These are phyloP conservation scores for Knoxia roxburghii DNA, from an alignment of 257 asterid species.

Conservation along the genomic window DNA sequence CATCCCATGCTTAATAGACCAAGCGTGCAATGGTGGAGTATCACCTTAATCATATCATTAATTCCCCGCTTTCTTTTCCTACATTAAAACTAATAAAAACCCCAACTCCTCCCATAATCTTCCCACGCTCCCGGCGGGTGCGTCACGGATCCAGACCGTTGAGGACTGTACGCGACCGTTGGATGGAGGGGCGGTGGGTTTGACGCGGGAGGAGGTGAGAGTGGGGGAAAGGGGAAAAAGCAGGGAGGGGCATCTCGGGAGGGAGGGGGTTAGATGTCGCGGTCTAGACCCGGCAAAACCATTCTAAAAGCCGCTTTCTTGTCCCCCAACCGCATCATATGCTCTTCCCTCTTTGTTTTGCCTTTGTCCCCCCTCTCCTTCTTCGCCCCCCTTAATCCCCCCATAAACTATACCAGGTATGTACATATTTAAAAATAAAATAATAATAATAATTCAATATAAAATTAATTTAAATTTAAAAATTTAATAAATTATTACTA, in stretches of 20 bases:
- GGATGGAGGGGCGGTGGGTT: not conserved
- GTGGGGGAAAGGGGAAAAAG: not conserved
- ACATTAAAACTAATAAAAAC: not conserved
- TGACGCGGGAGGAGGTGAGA: not conserved
- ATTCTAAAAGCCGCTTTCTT: constrained; percentile 19
- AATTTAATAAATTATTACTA: too few relatives aligned
- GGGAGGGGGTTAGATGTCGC: constrained; percentile 27
- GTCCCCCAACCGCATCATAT: constrained; percentile 25
- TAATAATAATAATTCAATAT: too few relatives aligned
- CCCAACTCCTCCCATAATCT: not conserved
- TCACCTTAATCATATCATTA: constrained; percentile 23
- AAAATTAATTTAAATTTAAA: too few relatives aligned
- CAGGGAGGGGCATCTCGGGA: not conserved
- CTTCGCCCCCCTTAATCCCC: too few relatives aligned
- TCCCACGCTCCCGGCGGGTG: not conserved
- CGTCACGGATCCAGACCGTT: not conserved
- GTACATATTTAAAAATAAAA: too few relatives aligned
- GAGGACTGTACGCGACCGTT: not conserved
- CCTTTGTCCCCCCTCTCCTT: constrained; percentile 14
- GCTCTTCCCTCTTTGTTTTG: constrained; percentile 16
- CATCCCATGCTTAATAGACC: constrained; percentile 27
- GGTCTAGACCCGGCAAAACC: constrained; percentile 21
- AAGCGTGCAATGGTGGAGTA: constrained; percentile 32
- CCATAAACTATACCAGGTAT: too few relatives aligned
- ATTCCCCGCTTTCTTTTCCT: not conserved